Evolutionary conservation across 163 green algal species (phyloP).

Genomic region (Smithsoniella earleae): DNA sequence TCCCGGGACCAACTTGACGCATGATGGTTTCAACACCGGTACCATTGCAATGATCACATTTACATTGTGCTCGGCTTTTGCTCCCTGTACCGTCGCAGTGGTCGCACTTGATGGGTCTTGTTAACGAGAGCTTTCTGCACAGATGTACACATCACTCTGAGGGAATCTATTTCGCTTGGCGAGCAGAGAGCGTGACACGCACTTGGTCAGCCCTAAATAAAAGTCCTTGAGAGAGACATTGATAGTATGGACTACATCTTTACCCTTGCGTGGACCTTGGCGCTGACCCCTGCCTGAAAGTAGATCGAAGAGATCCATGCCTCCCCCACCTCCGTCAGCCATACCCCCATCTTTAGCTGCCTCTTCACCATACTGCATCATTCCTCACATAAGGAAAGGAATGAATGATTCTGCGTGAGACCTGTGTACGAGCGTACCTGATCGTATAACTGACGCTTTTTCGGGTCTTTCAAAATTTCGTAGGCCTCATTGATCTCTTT

Average conservation of each 20-base stretch:
- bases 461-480: constrained; percentile 75
- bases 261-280: constrained; percentile 61
- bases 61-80: constrained; percentile 66
- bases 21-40: constrained; percentile 77
- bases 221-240: constrained; percentile 86
- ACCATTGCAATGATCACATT: constrained; percentile 57
- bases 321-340: constrained; percentile 49
- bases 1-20: constrained; percentile 75
- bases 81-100: constrained; percentile 69
- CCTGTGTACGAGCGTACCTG: constrained; percentile 49
- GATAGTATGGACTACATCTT: constrained; percentile 89
- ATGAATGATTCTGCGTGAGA: background rate
- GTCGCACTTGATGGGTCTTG: constrained; percentile 69
- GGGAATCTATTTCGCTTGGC: background rate
- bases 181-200: constrained; percentile 30
- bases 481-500: constrained; percentile 94
- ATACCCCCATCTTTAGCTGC: constrained; percentile 87
- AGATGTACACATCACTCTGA: background rate
- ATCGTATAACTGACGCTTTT: constrained; percentile 89
- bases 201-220: constrained; percentile 81
- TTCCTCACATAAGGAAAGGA: background rate
- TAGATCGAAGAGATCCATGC: constrained; percentile 83
- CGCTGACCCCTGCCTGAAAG: constrained; percentile 52
- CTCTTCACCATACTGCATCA: constrained; percentile 89
- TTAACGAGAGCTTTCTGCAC: constrained; percentile 75